phyloP scores from a whole-genome alignment of 2,329 filamentous ascomycete genomes.

The Fonsecaea multimorphosa region DNA sequence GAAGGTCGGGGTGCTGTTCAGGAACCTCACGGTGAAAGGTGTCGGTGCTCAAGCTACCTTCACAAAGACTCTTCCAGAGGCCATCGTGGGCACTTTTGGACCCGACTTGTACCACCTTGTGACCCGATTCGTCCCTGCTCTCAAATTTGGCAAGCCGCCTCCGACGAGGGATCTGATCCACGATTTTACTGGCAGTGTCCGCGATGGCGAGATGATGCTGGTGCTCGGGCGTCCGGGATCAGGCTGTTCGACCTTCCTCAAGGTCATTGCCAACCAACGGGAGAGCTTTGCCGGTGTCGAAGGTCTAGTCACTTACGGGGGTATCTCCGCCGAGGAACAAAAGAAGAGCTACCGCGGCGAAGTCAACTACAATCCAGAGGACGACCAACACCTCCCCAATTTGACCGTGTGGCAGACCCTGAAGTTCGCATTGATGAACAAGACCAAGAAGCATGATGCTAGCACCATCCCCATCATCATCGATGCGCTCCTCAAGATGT shows the following conservation, averaged over 20 bases:
- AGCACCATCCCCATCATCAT: constrained; percentile 71
- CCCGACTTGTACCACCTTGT: constrained; percentile 75
- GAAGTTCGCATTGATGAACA: constrained; percentile 75
- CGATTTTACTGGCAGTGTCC: constrained; percentile 71
- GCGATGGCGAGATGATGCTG: constrained; percentile 74
- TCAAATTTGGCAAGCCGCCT: constrained; percentile 56
- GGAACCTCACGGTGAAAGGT: constrained; percentile 76
- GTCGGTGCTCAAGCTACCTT: constrained; percentile 70
- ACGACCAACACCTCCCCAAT: constrained; percentile 75
- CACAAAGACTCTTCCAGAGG: constrained; percentile 74
- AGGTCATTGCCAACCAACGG: constrained; percentile 74
- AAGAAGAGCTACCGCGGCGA: constrained; percentile 74
- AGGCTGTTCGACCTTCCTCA: constrained; percentile 78
- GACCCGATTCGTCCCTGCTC: constrained; percentile 58
- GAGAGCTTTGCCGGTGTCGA: constrained; percentile 68
- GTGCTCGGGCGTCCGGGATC: constrained; percentile 75
- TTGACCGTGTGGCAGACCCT: constrained; percentile 80
- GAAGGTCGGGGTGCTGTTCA: constrained; percentile 78
- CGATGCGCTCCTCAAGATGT: constrained; percentile 74
- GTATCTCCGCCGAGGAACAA: constrained; percentile 71
- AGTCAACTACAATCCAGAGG: constrained; percentile 78
- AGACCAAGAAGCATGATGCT: constrained; percentile 71
- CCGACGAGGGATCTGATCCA: constrained; percentile 64
- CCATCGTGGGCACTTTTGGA: constrained; percentile 78
- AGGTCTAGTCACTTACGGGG: constrained; percentile 74